Evolutionary conservation across 1,139 yeast species (phyloP), one percentile per base, ranked within the genome.

Genomic region (Suzukiozyma palmioleophila): DNA sequence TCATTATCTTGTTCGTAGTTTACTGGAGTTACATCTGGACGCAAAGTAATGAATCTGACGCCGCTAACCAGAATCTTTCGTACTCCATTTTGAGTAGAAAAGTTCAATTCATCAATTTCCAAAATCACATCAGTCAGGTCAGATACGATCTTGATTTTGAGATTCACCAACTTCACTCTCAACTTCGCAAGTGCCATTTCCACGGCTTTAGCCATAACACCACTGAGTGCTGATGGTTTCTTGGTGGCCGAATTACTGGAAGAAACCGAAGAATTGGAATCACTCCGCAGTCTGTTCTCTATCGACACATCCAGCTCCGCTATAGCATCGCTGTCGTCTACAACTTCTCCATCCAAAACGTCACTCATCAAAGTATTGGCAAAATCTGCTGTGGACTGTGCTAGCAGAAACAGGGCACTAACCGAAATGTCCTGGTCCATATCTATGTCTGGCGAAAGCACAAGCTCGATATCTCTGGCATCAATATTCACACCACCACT

Each of bases 131-230:
- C 54, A 50, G 69, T 51, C 58, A 73, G 47, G 32, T 79, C 86
- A 15, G 80, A 60, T 0, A 81, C 62, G 2, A 82, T 47, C 36
- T 75, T 73, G 21, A 83, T 52, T 10, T 57, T 62, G 11, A 81
- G 52, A 43, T 74, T 62, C 3, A 53, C 53, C 5, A 84, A 53
- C 15, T 60, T 69, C 5, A 83, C 66, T 39, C 66, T 76, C 10
- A 85, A 58, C 50, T 83, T 76, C 50, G 84, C 78, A 11, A 85
- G 56, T 0, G 90, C 89, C 46, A 82, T 68, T 44, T 84, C 92
- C 1, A 80, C 84, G 0, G 89, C 84, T 41, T 64, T 68, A 11
- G 77, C 64, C 74, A 83, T 73, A 43, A 84, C 74, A 3, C 75
- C 73, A 35, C 82, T 73, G 41, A 80, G 57, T 2, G 74, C 63